Evolutionary conservation across 2,329 filamentous ascomycete genomes (phyloP).

Genomic region (Teratosphaeria pseudoeucalypti): DNA sequence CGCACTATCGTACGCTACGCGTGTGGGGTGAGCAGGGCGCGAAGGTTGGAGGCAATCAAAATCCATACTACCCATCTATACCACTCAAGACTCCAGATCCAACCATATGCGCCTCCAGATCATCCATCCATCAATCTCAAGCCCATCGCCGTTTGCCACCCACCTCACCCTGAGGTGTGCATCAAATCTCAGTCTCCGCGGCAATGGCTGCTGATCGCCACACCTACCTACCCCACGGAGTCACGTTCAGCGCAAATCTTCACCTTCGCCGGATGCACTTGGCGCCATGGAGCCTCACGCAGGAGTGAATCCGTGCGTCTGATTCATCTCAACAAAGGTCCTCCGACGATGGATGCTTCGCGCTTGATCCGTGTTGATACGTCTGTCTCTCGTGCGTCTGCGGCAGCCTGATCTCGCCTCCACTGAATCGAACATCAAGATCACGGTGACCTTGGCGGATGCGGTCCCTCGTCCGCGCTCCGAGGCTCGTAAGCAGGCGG

Average conservation of each 20-base stretch:
- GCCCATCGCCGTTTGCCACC: not conserved
- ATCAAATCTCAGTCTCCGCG: too few relatives aligned
- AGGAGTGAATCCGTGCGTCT: not conserved
- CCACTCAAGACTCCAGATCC: not conserved
- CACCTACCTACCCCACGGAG: too few relatives aligned
- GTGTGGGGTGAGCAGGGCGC: not conserved
- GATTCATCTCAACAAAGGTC: not conserved
- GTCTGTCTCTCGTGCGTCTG: not conserved
- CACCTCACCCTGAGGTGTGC: not conserved
- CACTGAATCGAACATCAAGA: not conserved
- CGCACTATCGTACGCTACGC: not conserved
- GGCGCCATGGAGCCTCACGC: too few relatives aligned
- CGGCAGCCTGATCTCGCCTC: not conserved
- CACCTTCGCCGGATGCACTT: too few relatives aligned
- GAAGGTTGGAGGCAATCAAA: not conserved
- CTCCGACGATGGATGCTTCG: too few relatives aligned
- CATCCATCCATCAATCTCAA: not conserved
- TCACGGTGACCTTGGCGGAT: constrained; percentile 3
- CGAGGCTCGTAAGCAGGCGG: constrained; percentile 24
- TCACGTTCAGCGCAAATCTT: too few relatives aligned
- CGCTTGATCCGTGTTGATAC: too few relatives aligned
- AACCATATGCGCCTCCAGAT: not conserved
- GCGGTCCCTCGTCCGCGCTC: constrained; percentile 17
- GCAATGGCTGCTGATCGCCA: too few relatives aligned
- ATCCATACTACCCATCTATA: not conserved